Evolutionary conservation across 1,284 basidiomycete genomes (phyloP).

Genomic region (Stygiomarasmius scandens): DNA sequence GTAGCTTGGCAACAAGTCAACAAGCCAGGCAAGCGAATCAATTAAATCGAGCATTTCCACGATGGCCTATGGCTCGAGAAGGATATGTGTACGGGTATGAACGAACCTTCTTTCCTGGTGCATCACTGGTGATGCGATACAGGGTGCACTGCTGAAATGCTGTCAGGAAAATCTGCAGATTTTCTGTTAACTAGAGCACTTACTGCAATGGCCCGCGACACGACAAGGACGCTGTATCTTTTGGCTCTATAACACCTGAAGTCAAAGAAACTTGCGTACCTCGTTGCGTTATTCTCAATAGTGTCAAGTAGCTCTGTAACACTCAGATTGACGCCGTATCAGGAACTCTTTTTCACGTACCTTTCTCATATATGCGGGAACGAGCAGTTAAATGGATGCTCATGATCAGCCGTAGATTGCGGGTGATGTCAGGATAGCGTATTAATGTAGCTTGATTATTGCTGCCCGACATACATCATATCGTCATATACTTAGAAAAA

Average conservation of each 20-base stretch:
- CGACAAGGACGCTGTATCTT: slow-evolving; percentile 63
- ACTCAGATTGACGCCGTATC: slow-evolving; percentile 72
- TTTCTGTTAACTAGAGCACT: slow-evolving; percentile 38
- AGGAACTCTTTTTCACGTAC: slow-evolving; percentile 85
- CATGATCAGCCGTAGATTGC: too few species aligned
- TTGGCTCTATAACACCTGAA: slow-evolving; percentile 56
- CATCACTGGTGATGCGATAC: slow-evolving; percentile 57
- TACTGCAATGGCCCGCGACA: slow-evolving; percentile 46
- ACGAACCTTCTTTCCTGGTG: slow-evolving; percentile 86
- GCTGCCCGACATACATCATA: too few species aligned
- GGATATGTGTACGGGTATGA: slow-evolving; percentile 82
- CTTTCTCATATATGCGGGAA: too few species aligned
- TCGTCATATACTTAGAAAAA: too few species aligned
- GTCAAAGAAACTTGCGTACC: slow-evolving; percentile 59
- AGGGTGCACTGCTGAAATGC: slow-evolving; percentile 12
- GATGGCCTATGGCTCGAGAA: slow-evolving; percentile 63
- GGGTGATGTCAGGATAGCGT: too few species aligned
- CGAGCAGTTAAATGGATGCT: too few species aligned
- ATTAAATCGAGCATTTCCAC: too few species aligned
- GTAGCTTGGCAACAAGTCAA: too few species aligned
- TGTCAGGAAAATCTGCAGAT: slow-evolving; percentile 19
- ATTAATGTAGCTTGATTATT: too few species aligned
- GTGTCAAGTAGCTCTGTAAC: slow-evolving; percentile 82
- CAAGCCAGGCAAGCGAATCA: too few species aligned
- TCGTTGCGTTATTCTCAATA: slow-evolving; percentile 71